phyloP scores from a whole-genome alignment of 257 asterid species.

The Przewalskia tangutica region DNA sequence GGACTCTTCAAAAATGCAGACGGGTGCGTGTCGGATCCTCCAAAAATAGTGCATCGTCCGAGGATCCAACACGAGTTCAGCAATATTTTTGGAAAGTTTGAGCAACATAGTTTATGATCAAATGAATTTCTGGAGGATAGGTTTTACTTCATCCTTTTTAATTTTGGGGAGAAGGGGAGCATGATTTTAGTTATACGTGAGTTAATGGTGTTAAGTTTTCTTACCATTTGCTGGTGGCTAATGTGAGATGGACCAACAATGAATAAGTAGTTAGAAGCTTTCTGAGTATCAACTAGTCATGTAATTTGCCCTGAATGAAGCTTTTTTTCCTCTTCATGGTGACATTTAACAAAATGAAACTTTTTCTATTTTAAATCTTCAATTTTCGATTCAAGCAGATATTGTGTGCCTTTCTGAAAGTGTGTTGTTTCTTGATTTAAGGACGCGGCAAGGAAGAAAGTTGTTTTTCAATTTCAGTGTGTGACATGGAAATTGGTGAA shows the following conservation, averaged over 20 bases:
- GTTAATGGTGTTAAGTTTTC: background rate
- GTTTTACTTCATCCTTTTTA: background rate
- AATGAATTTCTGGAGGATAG: background rate
- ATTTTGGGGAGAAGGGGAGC: background rate
- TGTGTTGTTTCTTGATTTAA: slow-evolving; percentile 24
- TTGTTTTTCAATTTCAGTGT: slow-evolving; percentile 68
- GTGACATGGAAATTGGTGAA: slow-evolving; percentile 90
- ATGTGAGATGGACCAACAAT: no score
- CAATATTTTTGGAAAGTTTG: no score
- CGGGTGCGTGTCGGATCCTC: no score
- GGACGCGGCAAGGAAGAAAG: slow-evolving; percentile 61
- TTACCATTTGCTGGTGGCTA: no score
- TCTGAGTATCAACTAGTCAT: no score
- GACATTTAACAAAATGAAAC: background rate
- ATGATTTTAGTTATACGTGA: background rate
- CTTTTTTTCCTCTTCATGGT: background rate
- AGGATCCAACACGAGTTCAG: no score
- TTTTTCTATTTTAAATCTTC: background rate
- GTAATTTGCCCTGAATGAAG: no score
- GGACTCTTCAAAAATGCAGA: no score
- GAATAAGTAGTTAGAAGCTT: no score
- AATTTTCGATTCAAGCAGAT: background rate
- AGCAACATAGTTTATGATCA: no score
- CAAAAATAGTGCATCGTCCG: no score
- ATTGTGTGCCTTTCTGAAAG: slow-evolving; percentile 14